Base-by-base conservation (phyloP, 352 stramenopile species). In the Globisporangium heterothallicum region DNA sequence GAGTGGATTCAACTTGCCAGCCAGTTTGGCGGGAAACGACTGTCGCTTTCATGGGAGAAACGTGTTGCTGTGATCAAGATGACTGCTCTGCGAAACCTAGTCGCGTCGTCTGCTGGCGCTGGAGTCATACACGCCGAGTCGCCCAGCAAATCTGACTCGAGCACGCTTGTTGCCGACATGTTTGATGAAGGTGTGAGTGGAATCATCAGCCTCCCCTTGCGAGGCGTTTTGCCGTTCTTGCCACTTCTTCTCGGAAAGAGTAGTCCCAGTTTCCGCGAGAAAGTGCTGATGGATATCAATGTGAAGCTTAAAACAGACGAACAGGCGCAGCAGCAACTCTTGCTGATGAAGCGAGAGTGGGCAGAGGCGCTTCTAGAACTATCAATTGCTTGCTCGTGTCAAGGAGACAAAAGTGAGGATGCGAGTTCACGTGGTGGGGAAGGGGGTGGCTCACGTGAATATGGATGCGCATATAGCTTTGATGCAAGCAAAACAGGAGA, bases 251-350 rank as follows among this genome's bases (percentile, higher is more conserved):
- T 94, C 6, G 64, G 65, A 2, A 70, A 70, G 25, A 77, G 72
- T n/a, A 82, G 72, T 1, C 47, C 65, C 0, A 55, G 61, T 25
- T 77, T 82, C 47, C 75, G 84, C 2, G 84, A 94, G 46, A 85
- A 87, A 34, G 72, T 92, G 8, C 63, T 94, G 9, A 91, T 94
- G 80, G 82, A 92, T n/a, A 79, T 94, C 38, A 92, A 87, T 45
- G 78, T 94, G 13, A 84, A 81, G 61, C 65, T 94, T 10, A 94
- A 94, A 55, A 94, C 78, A 0, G 77, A 92, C 24, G 69, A 84
- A 45, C 46, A 66, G 0, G 50, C 74, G n/a, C 78, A 92, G 40
- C 76, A 88, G 29, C 73, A 88, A n/a, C 45, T 94, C 25, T 50
- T 94, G 3, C 46, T 69, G 24, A 86, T 88, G 65, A 87, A 88